Evolutionary conservation across 2,329 filamentous ascomycete species (phyloP).

Genomic region (Stachybotrys chartarum): DNA sequence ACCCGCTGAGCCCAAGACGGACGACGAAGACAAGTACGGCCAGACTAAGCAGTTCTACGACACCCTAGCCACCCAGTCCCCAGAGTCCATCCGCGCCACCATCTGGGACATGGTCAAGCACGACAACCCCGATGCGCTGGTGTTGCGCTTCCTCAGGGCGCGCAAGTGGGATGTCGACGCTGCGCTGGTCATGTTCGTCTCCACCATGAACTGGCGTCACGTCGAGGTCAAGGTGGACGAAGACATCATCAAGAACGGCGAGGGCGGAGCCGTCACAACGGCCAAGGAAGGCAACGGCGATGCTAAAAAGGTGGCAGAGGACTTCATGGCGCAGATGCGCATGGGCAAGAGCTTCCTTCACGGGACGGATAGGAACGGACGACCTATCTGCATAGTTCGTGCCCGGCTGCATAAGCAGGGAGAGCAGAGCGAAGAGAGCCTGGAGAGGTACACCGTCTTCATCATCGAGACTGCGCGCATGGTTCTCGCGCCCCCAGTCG

Average conservation of each 20-base stretch:
- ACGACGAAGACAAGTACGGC: conserved; percentile 82
- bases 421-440: conserved; percentile 72
- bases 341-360: conserved; percentile 93
- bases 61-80: conserved; percentile 66
- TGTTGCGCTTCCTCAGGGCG: conserved; percentile 79
- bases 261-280: conserved; percentile 56
- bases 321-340: conserved; percentile 76
- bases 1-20: conserved; percentile 27
- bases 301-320: conserved; percentile 60
- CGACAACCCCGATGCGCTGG: conserved; percentile 81
- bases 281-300: conserved; percentile 49
- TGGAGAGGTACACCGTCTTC: conserved; percentile 89
- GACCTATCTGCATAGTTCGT: conserved; percentile 81
- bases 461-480: conserved; percentile 91
- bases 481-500: conserved; percentile 69
- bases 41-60: conserved; percentile 81
- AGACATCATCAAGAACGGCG: conserved; percentile 74
- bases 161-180: conserved; percentile 94
- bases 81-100: conserved; percentile 70
- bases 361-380: conserved; percentile 73
- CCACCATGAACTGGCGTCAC: conserved; percentile 86
- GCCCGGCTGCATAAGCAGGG: conserved; percentile 75
- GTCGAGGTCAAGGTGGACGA: conserved; percentile 82
- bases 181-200: conserved; percentile 88
- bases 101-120: conserved; percentile 96